Base-by-base conservation (phyloP, 2,329 filamentous ascomycete species). In the Xylaria sp. region DNA sequence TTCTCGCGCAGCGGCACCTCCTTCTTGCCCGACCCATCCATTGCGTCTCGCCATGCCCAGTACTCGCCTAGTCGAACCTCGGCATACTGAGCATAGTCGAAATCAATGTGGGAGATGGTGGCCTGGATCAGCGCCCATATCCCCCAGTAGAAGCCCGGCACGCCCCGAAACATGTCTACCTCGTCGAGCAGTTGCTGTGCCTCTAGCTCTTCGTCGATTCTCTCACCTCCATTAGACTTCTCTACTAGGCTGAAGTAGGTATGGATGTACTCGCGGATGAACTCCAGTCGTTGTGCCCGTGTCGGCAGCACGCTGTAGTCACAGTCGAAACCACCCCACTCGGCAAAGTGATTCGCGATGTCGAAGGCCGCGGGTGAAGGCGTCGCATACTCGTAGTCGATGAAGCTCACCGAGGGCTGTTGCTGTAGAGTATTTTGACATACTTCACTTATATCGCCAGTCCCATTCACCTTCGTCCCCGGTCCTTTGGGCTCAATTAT, bases 331-430 rank as follows among this genome's bases (percentile, higher is more conserved):
- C 96, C 96, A 69, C 92, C 94, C 95, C 96, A 99, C 82, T 99
- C 96, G 57, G 96, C 94, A 79, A 99, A 97, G 84, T 99, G 96
- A 82, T 99, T 99, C 60, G 95, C 92, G 74, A 99, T 90, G 79
- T 99, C 96, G 81, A 99, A 99, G 1, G 95, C 94, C 3, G 94
- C 94, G 1, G 95, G 95, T 0, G 94, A 95, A 2, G 96, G 94
- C 4, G 93, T 96, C 16, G 94, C 94, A 81, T 99, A 99, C 81
- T 99, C 96, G 84, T 98, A 99, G 82, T 99, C 96, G 79, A 99
- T 99, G 82, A 99, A 98, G 77, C 88, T 88, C 64, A 95, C 91
- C 2, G 82, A 85, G 58, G 87, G 84, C 21, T 69, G 59, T 18
- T 68, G 72, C 53, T 68, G 63, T 27, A 84, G 78, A 40, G 80